Conservation (phyloP, 371 early-diverging fungal genomes). For the Mortierella sp. region DNA sequence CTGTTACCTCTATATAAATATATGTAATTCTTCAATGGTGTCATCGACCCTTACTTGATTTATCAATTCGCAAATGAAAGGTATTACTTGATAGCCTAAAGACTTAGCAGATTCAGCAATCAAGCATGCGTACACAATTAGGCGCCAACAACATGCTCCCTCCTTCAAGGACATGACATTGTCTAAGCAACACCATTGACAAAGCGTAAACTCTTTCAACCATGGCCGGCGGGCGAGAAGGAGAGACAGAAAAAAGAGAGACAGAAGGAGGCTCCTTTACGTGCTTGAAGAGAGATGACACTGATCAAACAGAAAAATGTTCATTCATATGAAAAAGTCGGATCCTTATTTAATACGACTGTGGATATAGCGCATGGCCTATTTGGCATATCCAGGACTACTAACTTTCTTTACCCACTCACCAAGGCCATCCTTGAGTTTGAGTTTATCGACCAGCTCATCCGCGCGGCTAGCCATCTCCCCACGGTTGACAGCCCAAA, state of each 20-base stretch:
- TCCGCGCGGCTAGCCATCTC: conserved; percentile 17
- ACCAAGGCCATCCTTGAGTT: neutral
- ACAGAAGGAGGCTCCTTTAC: no score
- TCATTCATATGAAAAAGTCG: no score
- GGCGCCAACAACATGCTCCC: neutral
- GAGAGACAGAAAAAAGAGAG: neutral
- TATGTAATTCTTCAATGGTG: neutral
- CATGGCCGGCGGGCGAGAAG: neutral
- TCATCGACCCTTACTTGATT: no score
- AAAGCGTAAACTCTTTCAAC: neutral
- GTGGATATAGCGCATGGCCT: neutral
- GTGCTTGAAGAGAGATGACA: no score
- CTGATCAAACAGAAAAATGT: no score
- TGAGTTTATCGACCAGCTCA: conserved; percentile 3
- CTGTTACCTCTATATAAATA: neutral
- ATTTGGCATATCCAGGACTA: neutral
- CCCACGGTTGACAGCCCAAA: conserved; percentile 6
- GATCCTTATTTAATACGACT: no score
- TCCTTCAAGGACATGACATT: neutral
- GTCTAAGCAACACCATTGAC: neutral
- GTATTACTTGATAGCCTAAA: no score
- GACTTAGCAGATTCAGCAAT: no score
- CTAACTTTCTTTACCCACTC: neutral
- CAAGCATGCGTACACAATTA: no score
- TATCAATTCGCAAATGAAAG: no score